Evolutionary conservation across 495 filamentous ascomycete genomes (phyloP), one percentile per base, ranked within the genome.

Genomic region (Penicillium cataractarum): DNA sequence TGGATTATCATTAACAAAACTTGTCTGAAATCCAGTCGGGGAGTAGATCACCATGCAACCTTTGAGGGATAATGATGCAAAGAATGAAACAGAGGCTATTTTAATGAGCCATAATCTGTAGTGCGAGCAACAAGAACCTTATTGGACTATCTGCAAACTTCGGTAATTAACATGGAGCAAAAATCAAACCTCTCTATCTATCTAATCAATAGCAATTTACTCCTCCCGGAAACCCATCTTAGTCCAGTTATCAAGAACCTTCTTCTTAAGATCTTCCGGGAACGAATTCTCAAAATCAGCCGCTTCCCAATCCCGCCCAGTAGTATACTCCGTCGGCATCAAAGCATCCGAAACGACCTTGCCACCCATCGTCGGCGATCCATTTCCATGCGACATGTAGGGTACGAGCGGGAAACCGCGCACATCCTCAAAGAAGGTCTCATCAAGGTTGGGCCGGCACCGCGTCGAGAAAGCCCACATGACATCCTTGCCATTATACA

Each of bases 381-480:
- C 65, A 29, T 61, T 72, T 0, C 76, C 72, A 63, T 77, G 70
- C 1, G 54, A 39, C 75, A 76, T 78, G 48, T 80, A 80, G 4
- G 78, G 79, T 49, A 79, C 65, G 1, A 81, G 61, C 0, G 73
- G 71, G 65, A 78, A 79, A 3, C 71, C 76, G 8, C 63, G 66
- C 2, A 75, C 73, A 55, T 81, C 75, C 24, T 79, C 74, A 31
- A 69, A 80, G 57, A 76, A 68, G 0, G 55, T 66, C 68, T 80
- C 78, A 50, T 80, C 77, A 0, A 61, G 35, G 6, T 62, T 69
- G 0, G 79, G 78, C 0, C 71, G 69, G 48, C 78, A 82, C 0
- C 79, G 67, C 7, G 77, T 80, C 7, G 70, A 69, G 51, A 77
- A 78, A 2, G 79, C 78, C 74, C 75, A 82, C 72, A 82, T 76